Conservation (phyloP, 495 filamentous ascomycete species). For the Chlorociboria aeruginascens region DNA sequence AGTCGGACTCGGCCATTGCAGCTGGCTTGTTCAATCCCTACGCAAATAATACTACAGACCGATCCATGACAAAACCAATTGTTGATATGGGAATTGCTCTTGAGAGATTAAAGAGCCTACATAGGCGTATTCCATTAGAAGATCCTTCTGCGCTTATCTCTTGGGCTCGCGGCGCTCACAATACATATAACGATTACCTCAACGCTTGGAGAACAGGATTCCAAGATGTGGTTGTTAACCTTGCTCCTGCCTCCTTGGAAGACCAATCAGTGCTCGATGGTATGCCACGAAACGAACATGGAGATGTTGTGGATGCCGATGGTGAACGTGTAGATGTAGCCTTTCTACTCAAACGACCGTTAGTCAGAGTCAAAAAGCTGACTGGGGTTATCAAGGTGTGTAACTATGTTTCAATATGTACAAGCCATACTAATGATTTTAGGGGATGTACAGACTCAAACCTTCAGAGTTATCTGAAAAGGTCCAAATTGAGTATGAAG, state of each 20-base stretch:
- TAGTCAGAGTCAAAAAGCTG: conserved; percentile 82
- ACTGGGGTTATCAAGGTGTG: conserved; percentile 59
- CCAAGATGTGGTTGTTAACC: conserved; percentile 86
- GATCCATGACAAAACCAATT: conserved; percentile 64
- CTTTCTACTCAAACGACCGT: conserved; percentile 76
- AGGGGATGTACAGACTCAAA: conserved; percentile 31
- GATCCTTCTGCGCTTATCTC: conserved; percentile 54
- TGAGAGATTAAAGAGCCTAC: conserved; percentile 68
- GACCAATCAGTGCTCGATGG: conserved; percentile 47
- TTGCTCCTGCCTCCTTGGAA: conserved; percentile 48
- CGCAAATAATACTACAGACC: conserved; percentile 40
- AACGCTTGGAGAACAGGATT: conserved; percentile 89
- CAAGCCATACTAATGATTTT: conserved; percentile 7
- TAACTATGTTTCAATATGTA: conserved; percentile 25
- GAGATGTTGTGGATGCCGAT: conserved; percentile 56
- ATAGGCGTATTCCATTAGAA: conserved; percentile 64
- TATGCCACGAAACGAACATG: conserved; percentile 62
- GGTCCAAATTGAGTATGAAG: conserved; percentile 40
- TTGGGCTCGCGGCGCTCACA: conserved; percentile 70
- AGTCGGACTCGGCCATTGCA: conserved; percentile 49
- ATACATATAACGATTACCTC: conserved; percentile 79
- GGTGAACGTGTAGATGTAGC: conserved; percentile 93
- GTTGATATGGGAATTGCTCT: conserved; percentile 88
- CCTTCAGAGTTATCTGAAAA: conserved; percentile 20
- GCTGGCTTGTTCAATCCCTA: conserved; percentile 54